Evolutionary conservation across 2,329 filamentous ascomycete species (phyloP).

Genomic region (Lasiodiplodia sp.): DNA sequence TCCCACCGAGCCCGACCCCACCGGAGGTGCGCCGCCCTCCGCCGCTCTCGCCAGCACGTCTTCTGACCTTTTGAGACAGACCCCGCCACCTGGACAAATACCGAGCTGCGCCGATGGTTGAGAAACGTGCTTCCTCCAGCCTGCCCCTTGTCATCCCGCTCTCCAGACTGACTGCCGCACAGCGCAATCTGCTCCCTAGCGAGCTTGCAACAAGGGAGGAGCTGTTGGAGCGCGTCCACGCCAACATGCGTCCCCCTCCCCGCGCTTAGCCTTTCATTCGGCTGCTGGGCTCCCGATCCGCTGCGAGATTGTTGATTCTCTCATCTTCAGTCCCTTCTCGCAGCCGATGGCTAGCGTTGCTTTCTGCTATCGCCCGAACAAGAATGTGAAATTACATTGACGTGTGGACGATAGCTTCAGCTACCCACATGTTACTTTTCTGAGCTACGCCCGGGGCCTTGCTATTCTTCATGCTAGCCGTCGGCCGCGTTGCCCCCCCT

Average conservation of each 20-base stretch:
- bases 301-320: too few species aligned
- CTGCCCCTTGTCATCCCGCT: slow-evolving; percentile 7
- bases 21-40: slow-evolving; percentile 65
- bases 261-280: not conserved
- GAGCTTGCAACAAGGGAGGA: slow-evolving; percentile 67
- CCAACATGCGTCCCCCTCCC: slow-evolving; percentile 65
- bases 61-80: slow-evolving; percentile 50
- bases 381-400: too few species aligned
- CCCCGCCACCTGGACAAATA: slow-evolving; percentile 75
- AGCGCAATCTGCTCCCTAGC: slow-evolving; percentile 71
- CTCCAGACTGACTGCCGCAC: not conserved
- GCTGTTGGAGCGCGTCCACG: slow-evolving; percentile 72
- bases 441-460: too few species aligned
- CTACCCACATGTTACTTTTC: too few species aligned
- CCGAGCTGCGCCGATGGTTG: slow-evolving; percentile 84
- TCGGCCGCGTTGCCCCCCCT: too few species aligned
- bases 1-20: slow-evolving; percentile 77
- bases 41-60: slow-evolving; percentile 23
- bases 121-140: slow-evolving; percentile 67
- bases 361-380: too few species aligned
- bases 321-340: too few species aligned
- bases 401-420: too few species aligned
- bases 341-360: too few species aligned
- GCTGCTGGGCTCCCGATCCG: too few species aligned
- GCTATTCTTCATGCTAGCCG: too few species aligned